Evolutionary conservation across 768 basidiomycete genomes (phyloP).

Genomic region (Podaxis carcinomalis): DNA sequence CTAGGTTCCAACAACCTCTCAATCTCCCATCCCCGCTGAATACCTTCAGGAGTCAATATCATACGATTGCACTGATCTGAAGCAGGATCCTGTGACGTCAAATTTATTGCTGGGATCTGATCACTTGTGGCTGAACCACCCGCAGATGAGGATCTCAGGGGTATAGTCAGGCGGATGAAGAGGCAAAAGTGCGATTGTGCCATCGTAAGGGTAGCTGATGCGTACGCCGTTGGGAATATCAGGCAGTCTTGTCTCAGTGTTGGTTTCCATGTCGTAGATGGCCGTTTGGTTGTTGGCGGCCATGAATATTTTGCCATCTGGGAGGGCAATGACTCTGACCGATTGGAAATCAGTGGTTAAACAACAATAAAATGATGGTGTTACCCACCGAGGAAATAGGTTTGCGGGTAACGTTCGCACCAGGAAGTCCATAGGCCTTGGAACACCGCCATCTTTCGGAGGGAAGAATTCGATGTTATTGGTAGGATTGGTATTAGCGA

Average conservation of each 20-base stretch:
- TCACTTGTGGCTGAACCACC: constrained; percentile 37
- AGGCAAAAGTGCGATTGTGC: constrained; percentile 31
- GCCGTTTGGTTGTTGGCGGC: constrained; percentile 37
- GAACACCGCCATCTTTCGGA: constrained; percentile 33
- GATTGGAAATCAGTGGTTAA: neutral
- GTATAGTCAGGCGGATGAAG: constrained; percentile 34
- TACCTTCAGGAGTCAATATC: constrained; percentile 35
- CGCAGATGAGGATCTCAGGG: constrained; percentile 44
- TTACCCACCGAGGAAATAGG: constrained; percentile 23
- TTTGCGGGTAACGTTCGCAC: constrained; percentile 23
- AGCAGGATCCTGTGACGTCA: constrained; percentile 38
- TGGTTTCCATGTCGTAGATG: constrained; percentile 33
- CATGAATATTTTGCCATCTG: constrained; percentile 37
- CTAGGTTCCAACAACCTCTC: constrained; percentile 40
- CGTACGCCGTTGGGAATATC: constrained; percentile 40
- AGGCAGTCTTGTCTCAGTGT: constrained; percentile 35
- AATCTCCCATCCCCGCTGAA: constrained; percentile 39
- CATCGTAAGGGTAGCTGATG: constrained; percentile 36
- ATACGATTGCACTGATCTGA: constrained; percentile 39
- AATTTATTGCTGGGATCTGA: constrained; percentile 20
- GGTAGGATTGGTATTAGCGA: constrained; percentile 60
- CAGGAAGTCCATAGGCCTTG: constrained; percentile 23
- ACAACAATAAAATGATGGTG: neutral
- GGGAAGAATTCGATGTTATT: constrained; percentile 39
- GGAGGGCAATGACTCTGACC: constrained; percentile 27